Evolutionary conservation across 116 monocot species (phyloP).

Genomic region (Trichopus zeylanicus): DNA sequence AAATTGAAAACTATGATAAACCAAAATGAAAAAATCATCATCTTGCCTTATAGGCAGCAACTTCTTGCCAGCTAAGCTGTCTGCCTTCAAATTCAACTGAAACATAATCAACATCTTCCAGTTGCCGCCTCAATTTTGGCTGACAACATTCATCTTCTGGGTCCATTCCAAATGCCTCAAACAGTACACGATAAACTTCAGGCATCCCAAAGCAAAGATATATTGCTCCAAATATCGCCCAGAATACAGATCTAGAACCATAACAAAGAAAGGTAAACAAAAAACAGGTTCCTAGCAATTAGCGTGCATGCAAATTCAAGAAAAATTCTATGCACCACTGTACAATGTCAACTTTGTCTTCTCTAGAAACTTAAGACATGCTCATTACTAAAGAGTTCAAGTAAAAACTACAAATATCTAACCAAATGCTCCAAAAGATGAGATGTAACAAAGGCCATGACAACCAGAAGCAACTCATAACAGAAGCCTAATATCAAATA

Average conservation of each 20-base stretch:
- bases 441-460: not conserved
- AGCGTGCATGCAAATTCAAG: too few species aligned
- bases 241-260: slow-evolving; percentile 70
- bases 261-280: slow-evolving; percentile 16
- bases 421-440: not conserved
- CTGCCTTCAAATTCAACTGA: slow-evolving; percentile 85
- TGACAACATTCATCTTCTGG: slow-evolving; percentile 95
- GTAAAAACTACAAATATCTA: not conserved
- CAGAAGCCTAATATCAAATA: not conserved
- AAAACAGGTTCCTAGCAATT: not conserved
- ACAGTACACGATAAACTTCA: slow-evolving; percentile 93
- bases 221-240: slow-evolving; percentile 96
- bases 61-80: slow-evolving; percentile 85
- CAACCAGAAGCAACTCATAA: not conserved
- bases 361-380: not conserved
- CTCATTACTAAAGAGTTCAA: not conserved
- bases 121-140: slow-evolving; percentile 78
- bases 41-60: slow-evolving; percentile 74
- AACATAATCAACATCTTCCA: slow-evolving; percentile 94
- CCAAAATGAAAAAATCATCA: not conserved
- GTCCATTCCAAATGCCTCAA: slow-evolving; percentile 96
- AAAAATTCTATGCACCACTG: too few species aligned
- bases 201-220: slow-evolving; percentile 98
- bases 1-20: not conserved
- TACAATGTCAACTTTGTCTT: too few species aligned